Conservation (phyloP, 192 early-diverging fungal species). For the Dispira simplex region DNA sequence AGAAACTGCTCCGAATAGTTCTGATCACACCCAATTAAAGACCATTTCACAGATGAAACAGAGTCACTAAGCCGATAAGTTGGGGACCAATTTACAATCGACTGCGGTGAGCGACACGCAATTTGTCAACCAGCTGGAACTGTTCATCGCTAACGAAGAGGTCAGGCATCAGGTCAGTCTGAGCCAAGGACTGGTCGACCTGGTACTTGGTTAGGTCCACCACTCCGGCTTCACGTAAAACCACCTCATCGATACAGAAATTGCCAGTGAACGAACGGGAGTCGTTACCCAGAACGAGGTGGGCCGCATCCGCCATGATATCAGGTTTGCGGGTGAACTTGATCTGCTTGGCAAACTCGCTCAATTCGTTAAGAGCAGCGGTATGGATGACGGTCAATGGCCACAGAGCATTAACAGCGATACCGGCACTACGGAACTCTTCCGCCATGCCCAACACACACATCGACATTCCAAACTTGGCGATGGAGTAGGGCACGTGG, state of each 20-base stretch:
- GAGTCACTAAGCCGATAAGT: too few relatives aligned
- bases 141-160: constrained; percentile 38
- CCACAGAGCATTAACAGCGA: constrained; percentile 67
- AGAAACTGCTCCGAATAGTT: too few relatives aligned
- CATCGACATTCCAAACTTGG: constrained; percentile 66
- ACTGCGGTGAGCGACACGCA: constrained; percentile 15
- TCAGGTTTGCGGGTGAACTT: constrained; percentile 23
- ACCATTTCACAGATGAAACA: too few relatives aligned
- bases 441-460: constrained; percentile 52
- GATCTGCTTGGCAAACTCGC: constrained; percentile 14
- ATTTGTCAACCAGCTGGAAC: constrained; percentile 21
- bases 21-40: too few relatives aligned
- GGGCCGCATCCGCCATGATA: constrained; percentile 55
- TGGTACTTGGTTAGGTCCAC: constrained; percentile 56
- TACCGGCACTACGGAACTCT: constrained; percentile 43
- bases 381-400: constrained; percentile 63
- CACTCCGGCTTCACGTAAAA: constrained; percentile 54
- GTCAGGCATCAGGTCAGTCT: constrained; percentile 41
- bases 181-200: constrained; percentile 31
- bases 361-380: constrained; percentile 37
- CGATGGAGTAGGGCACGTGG: constrained; percentile 49
- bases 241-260: constrained; percentile 64
- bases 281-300: constrained; percentile 35
- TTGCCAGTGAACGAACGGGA: constrained; percentile 35
- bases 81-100: constrained; percentile 2